phyloP scores from a whole-genome alignment of 495 filamentous ascomycete species.

The Mytilinidion resinicola region DNA sequence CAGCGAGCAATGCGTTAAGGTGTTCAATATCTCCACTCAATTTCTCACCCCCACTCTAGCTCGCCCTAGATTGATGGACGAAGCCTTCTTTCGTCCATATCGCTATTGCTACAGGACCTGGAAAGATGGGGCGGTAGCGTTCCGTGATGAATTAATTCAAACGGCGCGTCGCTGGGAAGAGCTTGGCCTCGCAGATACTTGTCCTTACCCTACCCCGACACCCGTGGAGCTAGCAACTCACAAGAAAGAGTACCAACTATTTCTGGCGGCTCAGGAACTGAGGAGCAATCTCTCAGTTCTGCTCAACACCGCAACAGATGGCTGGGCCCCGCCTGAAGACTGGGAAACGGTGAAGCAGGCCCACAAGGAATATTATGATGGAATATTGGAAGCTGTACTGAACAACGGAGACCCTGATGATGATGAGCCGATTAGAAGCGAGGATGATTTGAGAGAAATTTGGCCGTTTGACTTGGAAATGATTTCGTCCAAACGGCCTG shows the following conservation, averaged over 20 bases:
- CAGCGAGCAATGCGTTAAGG: conserved; percentile 29
- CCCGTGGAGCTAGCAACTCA: conserved; percentile 33
- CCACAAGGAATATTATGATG: conserved; percentile 32
- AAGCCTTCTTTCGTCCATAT: conserved; percentile 40
- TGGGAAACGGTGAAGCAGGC: conserved; percentile 35
- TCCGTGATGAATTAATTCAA: conserved; percentile 41
- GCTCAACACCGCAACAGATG: conserved; percentile 36
- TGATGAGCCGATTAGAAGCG: conserved; percentile 34
- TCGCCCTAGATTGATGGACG: conserved; percentile 36
- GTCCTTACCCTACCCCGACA: conserved; percentile 35
- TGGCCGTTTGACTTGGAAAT: conserved; percentile 36
- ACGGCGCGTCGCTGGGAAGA: conserved; percentile 35
- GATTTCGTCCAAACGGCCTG: background rate
- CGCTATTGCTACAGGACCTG: conserved; percentile 42
- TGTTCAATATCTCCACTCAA: conserved; percentile 33
- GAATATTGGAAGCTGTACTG: conserved; percentile 32
- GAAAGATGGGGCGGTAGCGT: conserved; percentile 40
- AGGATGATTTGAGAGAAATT: conserved; percentile 31
- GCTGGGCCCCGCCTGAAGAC: conserved; percentile 38
- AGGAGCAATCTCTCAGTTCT: conserved; percentile 32
- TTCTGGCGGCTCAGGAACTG: conserved; percentile 36
- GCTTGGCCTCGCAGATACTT: conserved; percentile 38
- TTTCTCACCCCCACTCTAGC: conserved; percentile 35
- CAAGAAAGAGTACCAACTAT: conserved; percentile 36
- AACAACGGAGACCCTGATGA: conserved; percentile 28